Percentiles rank a stretch among this genome's conserved stretches.
Evolutionary conservation across 345 rosid genomes (phyloP).

Genomic region (Syzygium aqueum): DNA sequence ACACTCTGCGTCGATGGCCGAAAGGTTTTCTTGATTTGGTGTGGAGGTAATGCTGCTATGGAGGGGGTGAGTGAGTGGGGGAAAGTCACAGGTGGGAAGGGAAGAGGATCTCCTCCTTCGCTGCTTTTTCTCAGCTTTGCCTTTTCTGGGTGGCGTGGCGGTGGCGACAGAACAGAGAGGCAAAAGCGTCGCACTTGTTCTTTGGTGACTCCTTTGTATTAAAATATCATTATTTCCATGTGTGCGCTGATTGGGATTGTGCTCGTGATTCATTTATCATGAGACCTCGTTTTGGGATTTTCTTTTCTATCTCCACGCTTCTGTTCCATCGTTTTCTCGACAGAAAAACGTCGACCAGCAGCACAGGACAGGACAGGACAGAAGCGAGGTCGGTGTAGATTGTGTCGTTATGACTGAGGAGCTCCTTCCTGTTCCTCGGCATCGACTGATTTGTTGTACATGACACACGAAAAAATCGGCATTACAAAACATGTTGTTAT

Average conservation of each 20-base stretch:
- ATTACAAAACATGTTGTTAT: not conserved
- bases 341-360: not conserved
- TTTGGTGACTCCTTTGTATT: not conserved
- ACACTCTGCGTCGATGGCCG: not conserved
- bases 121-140: not conserved
- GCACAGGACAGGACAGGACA: not conserved
- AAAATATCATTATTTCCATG: not conserved
- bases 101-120: too few species aligned
- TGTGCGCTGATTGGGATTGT: not conserved
- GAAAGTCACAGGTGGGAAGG: not conserved
- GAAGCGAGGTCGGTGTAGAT: not conserved
- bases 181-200: not conserved
- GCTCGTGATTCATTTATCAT: not conserved
- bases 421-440: not conserved
- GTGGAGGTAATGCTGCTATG: not conserved
- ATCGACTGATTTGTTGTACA: not conserved
- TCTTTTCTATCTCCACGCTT: not conserved
- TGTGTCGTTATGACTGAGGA: not conserved
- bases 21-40: not conserved
- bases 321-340: not conserved
- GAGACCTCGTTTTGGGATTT: not conserved
- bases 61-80: not conserved
- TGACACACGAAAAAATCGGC: not conserved
- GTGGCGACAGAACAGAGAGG: not conserved
- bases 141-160: not conserved